Base-by-base conservation (phyloP, 1,139 yeast genomes). In the Sugiyamaella japonica region DNA sequence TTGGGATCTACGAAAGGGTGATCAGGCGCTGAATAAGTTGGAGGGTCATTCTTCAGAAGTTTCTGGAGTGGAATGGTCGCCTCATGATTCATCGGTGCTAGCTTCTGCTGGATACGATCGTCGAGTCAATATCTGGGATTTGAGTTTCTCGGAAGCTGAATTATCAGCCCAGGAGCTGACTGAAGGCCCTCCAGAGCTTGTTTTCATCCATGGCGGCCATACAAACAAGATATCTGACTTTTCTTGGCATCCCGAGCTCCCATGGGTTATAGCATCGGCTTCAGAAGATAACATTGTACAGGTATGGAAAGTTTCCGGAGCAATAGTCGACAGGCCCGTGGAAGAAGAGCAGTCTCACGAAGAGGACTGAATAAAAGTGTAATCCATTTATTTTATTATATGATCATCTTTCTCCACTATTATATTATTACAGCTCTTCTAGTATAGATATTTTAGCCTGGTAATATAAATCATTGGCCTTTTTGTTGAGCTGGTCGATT, bases 201-300 rank as follows among this genome's bases (percentile, higher is more conserved):
- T 84, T 20, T 91, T 93, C 66, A 78, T 81, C 36, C 99, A 95
- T 69, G 89, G 86, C 10, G 99, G 99, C 0, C 99, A 93, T 68
- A 82, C 93, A 79, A 76, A 86, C 54, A 91, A 95, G 20, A 88
- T 93, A 13, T 85, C 86, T 64, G 98, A 91, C 66, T 75, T 91
- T 46, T 81, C 85, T 47, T 93, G 99, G 99, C 88, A 90, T 56
- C 81, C 84, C 1, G 84, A 83, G 60, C 86, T 86, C 59, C 84
- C 85, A 9, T 85, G 91, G 87, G 78, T 89, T 72, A 64, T 91
- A 45, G 86, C 93, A 2, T 85, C 95, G 65, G 95, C 89, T 1
- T 84, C 95, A 0, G 95, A 89, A 67, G 99, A 93, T 67, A 93
- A 93, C 68, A 82, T 96, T 2, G 73, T 90, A 32, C 98, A 93